A percentile compares a stretch with the other conserved stretches of the same genome.
These are phyloP conservation scores for Alnus glutinosa DNA, from an alignment of 306 rosid genomes.

Conservation along the genomic window DNA sequence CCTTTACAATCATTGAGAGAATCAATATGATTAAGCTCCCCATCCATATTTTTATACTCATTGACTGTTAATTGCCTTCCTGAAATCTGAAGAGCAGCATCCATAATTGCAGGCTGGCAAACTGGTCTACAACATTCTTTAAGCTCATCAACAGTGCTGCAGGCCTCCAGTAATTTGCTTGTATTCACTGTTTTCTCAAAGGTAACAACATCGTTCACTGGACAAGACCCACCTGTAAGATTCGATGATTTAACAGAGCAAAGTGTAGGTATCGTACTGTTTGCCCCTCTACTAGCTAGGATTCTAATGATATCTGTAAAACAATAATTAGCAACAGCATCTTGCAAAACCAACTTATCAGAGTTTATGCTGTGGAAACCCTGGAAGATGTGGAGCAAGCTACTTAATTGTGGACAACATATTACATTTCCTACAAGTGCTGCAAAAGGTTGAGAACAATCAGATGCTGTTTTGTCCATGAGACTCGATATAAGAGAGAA, in stretches of 20 bases:
- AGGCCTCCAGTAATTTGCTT: constrained; percentile 84
- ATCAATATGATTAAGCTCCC: constrained; percentile 58
- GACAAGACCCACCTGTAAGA: constrained; percentile 91
- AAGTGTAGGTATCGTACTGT: constrained; percentile 61
- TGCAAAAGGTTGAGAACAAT: constrained; percentile 90
- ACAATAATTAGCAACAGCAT: constrained; percentile 66
- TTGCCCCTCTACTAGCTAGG: constrained; percentile 86
- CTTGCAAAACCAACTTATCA: constrained; percentile 65
- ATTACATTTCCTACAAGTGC: constrained; percentile 78
- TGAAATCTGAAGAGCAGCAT: constrained; percentile 82
- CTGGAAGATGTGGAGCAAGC: constrained; percentile 87
- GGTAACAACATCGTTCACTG: constrained; percentile 68
- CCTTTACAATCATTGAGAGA: constrained; percentile 83
- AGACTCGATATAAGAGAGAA: constrained; percentile 68
- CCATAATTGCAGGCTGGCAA: constrained; percentile 91
- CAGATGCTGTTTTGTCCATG: constrained; percentile 81
- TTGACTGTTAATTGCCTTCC: constrained; percentile 55
- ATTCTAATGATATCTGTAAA: constrained; percentile 77
- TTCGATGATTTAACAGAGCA: constrained; percentile 79
- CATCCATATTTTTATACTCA: constrained; percentile 54
- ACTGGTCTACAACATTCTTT: constrained; percentile 97
- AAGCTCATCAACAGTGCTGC: constrained; percentile 83
- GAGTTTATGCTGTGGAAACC: constrained; percentile 67
- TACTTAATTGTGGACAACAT: constrained; percentile 92
- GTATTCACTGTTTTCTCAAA: constrained; percentile 81